Percentiles rank a stretch among this genome's conserved stretches.
Evolutionary conservation across 2,329 filamentous ascomycete genomes (phyloP).

Genomic region (Aspergillus sp.): DNA sequence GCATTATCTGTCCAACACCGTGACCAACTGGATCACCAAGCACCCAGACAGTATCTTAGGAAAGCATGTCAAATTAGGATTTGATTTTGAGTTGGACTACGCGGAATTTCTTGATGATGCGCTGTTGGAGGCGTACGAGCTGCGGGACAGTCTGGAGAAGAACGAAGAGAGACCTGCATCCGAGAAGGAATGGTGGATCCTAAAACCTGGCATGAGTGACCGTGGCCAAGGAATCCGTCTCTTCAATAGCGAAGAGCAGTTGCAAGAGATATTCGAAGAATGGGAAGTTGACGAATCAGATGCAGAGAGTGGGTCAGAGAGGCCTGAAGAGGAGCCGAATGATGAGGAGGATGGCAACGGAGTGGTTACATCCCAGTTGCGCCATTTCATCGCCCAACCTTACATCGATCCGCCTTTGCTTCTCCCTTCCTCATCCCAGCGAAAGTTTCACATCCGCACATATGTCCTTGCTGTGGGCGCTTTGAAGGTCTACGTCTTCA

Average conservation of each 20-base stretch:
- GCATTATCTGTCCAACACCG: conserved; percentile 83
- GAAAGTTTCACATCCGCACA: conserved; percentile 93
- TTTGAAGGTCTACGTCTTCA: conserved; percentile 81
- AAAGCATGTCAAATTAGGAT: conserved; percentile 71
- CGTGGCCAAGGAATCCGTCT: conserved; percentile 88
- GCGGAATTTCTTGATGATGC: conserved; percentile 96
- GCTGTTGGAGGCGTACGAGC: conserved; percentile 82
- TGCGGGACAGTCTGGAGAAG: conserved; percentile 71
- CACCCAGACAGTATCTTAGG: conserved; percentile 69
- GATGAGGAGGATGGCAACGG: conserved; percentile 37
- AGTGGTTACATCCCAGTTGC: conserved; percentile 84
- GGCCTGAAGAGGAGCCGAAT: conserved; percentile 33
- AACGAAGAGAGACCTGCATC: conserved; percentile 66
- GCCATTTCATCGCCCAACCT: conserved; percentile 93
- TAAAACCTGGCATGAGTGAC: conserved; percentile 98
- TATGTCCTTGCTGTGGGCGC: conserved; percentile 83
- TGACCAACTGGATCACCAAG: conserved; percentile 83
- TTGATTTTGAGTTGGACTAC: conserved; percentile 93
- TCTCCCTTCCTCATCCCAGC: conserved; percentile 58
- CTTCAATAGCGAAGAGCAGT: conserved; percentile 79
- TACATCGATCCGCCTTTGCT: conserved; percentile 90
- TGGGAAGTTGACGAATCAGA: conserved; percentile 75
- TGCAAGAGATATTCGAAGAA: conserved; percentile 84
- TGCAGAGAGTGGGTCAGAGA: conserved; percentile 36
- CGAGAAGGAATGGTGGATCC: conserved; percentile 86